These are phyloP conservation scores for Hippophae gyantsensis DNA, from an alignment of 306 rosid genomes.

Conservation along the genomic window DNA sequence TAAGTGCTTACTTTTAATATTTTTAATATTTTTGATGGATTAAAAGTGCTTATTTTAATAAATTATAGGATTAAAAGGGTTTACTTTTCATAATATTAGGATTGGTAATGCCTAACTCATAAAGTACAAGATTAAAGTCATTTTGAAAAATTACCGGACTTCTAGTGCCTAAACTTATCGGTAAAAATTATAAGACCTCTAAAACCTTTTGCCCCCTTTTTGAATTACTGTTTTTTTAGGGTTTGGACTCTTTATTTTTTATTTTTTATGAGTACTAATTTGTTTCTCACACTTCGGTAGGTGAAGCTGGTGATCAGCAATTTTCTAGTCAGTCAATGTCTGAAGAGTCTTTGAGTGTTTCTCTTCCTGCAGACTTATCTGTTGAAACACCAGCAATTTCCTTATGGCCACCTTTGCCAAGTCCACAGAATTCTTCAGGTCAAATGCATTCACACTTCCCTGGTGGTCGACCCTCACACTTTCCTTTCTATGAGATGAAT, in stretches of 20 bases:
- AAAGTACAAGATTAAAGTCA: too few relatives aligned
- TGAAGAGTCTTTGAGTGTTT: conserved; percentile 67
- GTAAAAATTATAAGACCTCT: too few relatives aligned
- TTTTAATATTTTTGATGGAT: too few relatives aligned
- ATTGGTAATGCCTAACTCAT: too few relatives aligned
- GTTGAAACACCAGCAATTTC: conserved; percentile 86
- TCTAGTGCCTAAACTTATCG: too few relatives aligned
- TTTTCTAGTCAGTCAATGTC: conserved; percentile 56
- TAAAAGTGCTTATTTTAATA: too few relatives aligned
- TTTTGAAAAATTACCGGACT: too few relatives aligned
- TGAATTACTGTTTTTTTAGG: too few relatives aligned
- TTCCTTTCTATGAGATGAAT: conserved; percentile 92
- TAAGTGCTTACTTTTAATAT: too few relatives aligned
- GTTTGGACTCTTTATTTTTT: background rate
- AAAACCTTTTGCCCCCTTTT: too few relatives aligned
- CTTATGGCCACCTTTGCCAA: conserved; percentile 67
- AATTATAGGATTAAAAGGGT: too few relatives aligned
- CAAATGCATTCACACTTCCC: conserved; percentile 83
- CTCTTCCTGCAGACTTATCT: conserved; percentile 91
- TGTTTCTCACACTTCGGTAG: conserved; percentile 28
- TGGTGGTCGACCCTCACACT: conserved; percentile 70
- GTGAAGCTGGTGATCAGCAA: conserved; percentile 53
- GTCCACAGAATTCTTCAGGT: conserved; percentile 62
- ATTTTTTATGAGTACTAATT: background rate
- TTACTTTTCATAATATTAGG: too few relatives aligned